Conservation (phyloP, 441 rosid species). For the Pelargonium australe region DNA sequence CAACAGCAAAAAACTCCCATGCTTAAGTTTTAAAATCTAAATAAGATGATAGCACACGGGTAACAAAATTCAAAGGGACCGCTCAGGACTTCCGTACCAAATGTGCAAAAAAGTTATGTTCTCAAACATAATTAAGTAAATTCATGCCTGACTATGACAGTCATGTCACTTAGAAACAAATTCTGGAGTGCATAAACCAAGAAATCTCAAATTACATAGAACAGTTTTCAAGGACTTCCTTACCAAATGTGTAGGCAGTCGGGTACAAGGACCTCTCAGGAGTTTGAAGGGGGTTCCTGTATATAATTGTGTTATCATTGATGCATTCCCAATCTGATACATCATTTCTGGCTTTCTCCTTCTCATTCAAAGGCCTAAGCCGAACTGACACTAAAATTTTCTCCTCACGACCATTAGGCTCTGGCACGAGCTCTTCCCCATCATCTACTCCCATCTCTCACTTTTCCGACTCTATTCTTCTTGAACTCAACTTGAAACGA, state of each 20-base stretch:
- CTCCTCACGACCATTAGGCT: conserved; percentile 43
- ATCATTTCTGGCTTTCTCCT: conserved; percentile 58
- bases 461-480: conserved; percentile 19
- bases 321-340: conserved; percentile 86
- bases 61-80: not conserved
- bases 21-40: not conserved
- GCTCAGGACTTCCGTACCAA: not conserved
- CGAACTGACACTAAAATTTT: conserved; percentile 73
- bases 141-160: not conserved
- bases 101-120: not conserved
- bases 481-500: conserved; percentile 20
- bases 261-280: conserved; percentile 83
- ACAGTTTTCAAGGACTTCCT: conserved; percentile 22
- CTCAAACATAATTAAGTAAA: not conserved
- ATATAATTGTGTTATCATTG: conserved; percentile 52
- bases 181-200: not conserved
- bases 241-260: conserved; percentile 73
- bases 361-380: conserved; percentile 76
- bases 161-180: conserved; percentile 2
- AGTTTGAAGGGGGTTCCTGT: conserved; percentile 54
- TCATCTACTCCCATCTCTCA: conserved; percentile 33
- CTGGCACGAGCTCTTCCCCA: conserved; percentile 48
- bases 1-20: not conserved
- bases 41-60: not conserved
- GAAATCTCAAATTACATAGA: not conserved